Conservation (phyloP, 352 stramenopile species). For the Globisporangium uncinulatum region DNA sequence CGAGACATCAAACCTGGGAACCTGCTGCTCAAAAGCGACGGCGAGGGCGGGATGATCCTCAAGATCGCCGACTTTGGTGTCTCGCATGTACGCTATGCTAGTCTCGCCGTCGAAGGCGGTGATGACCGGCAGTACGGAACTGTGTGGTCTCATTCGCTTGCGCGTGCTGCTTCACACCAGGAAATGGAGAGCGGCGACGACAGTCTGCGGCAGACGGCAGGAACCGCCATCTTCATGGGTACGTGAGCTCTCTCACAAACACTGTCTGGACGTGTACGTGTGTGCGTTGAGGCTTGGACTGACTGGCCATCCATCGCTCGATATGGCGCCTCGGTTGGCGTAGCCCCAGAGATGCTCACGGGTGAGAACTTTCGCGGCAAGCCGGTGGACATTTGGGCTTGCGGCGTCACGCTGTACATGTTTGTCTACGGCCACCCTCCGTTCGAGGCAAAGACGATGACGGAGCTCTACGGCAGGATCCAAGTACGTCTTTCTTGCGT, state of each 20-base stretch:
- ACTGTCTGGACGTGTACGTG: background rate
- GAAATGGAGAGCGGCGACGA: constrained; percentile 77
- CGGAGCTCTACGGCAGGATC: constrained; percentile 92
- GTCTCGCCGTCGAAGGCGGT: too few relatives aligned
- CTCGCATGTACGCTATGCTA: constrained; percentile 52
- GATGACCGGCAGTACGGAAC: background rate
- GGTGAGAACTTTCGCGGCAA: constrained; percentile 71
- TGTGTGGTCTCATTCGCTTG: background rate
- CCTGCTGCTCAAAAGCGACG: constrained; percentile 53
- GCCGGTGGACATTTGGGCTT: constrained; percentile 93
- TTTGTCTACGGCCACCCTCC: constrained; percentile 93
- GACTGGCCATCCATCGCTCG: too few relatives aligned
- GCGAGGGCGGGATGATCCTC: constrained; percentile 55
- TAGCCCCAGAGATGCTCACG: constrained; percentile 77
- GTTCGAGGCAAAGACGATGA: constrained; percentile 88
- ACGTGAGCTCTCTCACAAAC: background rate
- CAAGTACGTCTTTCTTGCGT: constrained; percentile 24
- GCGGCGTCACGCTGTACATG: constrained; percentile 95
- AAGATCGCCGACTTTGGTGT: constrained; percentile 82
- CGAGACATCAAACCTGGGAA: constrained; percentile 82
- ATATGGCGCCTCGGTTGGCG: too few relatives aligned
- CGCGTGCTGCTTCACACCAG: constrained; percentile 10
- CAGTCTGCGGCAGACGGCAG: constrained; percentile 58
- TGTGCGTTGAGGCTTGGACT: background rate
- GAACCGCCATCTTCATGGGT: constrained; percentile 77